Evolutionary conservation across 2,329 filamentous ascomycete species (phyloP).

Genomic region (Periconia macrospinosa): DNA sequence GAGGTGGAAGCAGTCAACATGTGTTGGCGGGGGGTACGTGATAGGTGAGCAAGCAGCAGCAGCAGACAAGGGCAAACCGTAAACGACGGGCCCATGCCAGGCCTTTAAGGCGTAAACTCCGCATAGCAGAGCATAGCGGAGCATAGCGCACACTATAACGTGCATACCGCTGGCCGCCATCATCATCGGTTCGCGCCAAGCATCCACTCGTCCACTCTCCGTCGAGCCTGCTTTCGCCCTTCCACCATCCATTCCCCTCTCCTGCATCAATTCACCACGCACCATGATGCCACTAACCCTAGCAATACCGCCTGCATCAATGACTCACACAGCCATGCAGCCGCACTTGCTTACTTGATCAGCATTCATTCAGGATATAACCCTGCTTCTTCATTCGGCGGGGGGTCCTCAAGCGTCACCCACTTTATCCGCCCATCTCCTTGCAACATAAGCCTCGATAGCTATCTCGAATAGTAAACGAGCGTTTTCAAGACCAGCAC

Average conservation of each 20-base stretch:
- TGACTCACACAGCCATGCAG: conserved; percentile 9
- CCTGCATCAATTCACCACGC: conserved; percentile 1
- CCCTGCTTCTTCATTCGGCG: too few species aligned
- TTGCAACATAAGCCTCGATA: too few species aligned
- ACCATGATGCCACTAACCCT: conserved; percentile 10
- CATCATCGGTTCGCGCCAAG: conserved; percentile 8
- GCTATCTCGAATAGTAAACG: background rate
- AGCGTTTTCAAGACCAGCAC: conserved; percentile 28
- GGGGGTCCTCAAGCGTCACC: too few species aligned
- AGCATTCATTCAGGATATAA: too few species aligned
- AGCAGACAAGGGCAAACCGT: background rate
- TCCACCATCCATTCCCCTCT: too few species aligned
- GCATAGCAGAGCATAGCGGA: too few species aligned
- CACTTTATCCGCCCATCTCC: background rate
- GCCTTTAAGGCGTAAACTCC: too few species aligned
- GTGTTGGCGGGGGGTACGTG: background rate
- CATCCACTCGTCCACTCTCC: background rate
- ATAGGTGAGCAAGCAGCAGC: background rate
- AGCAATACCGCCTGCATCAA: background rate
- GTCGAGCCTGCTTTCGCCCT: too few species aligned
- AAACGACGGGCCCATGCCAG: background rate
- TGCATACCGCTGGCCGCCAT: background rate
- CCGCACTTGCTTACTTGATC: background rate
- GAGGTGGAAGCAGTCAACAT: too few species aligned
- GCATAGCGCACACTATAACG: too few species aligned